Conservation (phyloP, 2,329 filamentous ascomycete species). For the Dissoconium aciculare region DNA sequence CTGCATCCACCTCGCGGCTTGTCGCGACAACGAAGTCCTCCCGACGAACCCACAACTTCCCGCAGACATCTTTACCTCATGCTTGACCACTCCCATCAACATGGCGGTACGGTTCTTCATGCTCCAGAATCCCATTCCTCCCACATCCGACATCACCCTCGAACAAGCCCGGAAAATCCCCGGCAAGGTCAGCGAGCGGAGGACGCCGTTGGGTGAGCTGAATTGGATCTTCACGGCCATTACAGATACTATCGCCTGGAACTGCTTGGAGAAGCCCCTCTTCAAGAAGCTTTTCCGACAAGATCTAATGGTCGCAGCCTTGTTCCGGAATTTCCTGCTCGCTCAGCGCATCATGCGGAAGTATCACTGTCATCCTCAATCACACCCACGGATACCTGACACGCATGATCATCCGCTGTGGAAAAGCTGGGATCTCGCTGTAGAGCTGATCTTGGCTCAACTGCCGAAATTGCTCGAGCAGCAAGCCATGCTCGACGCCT, state of each 20-base stretch:
- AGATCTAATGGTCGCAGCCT: slow-evolving; percentile 94
- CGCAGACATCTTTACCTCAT: slow-evolving; percentile 89
- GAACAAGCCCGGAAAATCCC: slow-evolving; percentile 80
- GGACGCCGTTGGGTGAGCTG: slow-evolving; percentile 85
- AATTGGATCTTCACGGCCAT: slow-evolving; percentile 99
- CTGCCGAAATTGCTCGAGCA: slow-evolving; percentile 68
- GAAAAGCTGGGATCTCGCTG: slow-evolving; percentile 94
- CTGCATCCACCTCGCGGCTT: slow-evolving; percentile 85
- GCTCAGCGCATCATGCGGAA: slow-evolving; percentile 92
- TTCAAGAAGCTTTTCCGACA: slow-evolving; percentile 97
- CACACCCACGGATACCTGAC: slow-evolving; percentile 79
- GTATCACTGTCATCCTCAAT: slow-evolving; percentile 90
- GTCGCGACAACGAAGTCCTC: slow-evolving; percentile 76
- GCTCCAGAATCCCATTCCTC: slow-evolving; percentile 66
- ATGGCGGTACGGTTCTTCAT: slow-evolving; percentile 97
- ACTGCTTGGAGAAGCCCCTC: slow-evolving; percentile 70
- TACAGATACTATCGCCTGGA: slow-evolving; percentile 98
- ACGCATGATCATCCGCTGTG: slow-evolving; percentile 90
- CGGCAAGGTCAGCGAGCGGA: slow-evolving; percentile 77
- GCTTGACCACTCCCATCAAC: slow-evolving; percentile 90
- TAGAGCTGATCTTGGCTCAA: slow-evolving; percentile 86
- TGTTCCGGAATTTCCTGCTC: slow-evolving; percentile 91
- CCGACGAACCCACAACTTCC: slow-evolving; percentile 89
- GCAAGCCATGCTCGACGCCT: slow-evolving; percentile 41
- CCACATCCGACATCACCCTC: slow-evolving; percentile 45